Evolutionary conservation across 2,329 filamentous ascomycete genomes (phyloP), one percentile per base, ranked within the genome.

Genomic region (Phialophora chinensis): DNA sequence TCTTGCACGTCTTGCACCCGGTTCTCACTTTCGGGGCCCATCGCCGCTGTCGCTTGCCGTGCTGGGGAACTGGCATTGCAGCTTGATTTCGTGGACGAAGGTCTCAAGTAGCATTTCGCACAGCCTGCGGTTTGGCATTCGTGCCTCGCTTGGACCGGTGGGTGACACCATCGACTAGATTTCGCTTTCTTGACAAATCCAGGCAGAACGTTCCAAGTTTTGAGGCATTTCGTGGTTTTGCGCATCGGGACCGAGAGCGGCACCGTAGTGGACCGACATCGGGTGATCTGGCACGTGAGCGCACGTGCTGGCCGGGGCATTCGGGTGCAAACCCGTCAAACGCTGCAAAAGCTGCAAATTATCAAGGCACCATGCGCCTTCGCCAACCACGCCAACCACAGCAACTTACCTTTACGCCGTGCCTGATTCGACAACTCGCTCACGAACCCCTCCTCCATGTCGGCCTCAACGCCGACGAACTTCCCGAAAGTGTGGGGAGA

Each of bases 1-100:
- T 65, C 31, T 63, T 66, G 55, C 64, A 66, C 25, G 64, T 66
- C 50, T 54, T 59, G 31, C 64, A 66, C 4, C 64, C 64, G 12
- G 59, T 63, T 14, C 59, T 54, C 17, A 55, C 55, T 31, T 66
- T 66, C 6, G 59, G 64, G 7, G 64, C 64, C 59, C 59, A 66
- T 38, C 55, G 49, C 23, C 64, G 44, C 31, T 52, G 64, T 31
- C 64, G 64, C 44, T 62, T 47, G 29, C n/a, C 53, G 17, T 42
- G 27, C 33, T 55, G 23, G 14, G 49, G 49, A 7, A 29, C n/a
- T 20, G 60, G 50, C 60, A 62, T 62, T 12, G 14, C 20, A 8
- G 11, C 38, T n/a, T 56, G 20, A 23, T 5, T 8, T 38, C n/a
- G 38, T 44, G 17, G 38, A 44, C 38, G 0, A n/a, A n/a, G 17